A percentile compares a stretch with the other conserved stretches of the same genome.
Evolutionary conservation across 2,329 filamentous ascomycete genomes (phyloP).

Genomic region (Phialophora macrospora): DNA sequence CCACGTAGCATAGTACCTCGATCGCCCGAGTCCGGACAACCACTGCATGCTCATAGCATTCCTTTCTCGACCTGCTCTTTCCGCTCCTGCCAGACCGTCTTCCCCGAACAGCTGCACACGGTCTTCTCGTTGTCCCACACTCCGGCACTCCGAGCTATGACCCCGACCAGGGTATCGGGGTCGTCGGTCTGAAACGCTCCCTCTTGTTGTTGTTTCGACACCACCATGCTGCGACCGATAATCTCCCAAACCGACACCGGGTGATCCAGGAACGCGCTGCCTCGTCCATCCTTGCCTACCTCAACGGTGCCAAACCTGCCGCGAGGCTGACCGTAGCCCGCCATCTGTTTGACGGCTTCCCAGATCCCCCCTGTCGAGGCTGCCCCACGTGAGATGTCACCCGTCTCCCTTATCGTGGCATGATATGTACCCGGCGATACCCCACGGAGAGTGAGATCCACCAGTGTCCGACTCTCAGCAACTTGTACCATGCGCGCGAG

Average conservation of each 20-base stretch:
- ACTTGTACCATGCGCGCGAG: constrained; percentile 94
- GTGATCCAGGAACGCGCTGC: constrained; percentile 79
- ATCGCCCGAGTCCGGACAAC: constrained; percentile 1
- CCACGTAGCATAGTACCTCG: not conserved
- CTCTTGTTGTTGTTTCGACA: constrained; percentile 69
- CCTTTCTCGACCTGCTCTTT: constrained; percentile 86
- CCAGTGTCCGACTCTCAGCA: constrained; percentile 73
- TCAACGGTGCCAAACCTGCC: constrained; percentile 76
- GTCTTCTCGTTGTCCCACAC: constrained; percentile 99
- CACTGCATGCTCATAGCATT: constrained; percentile 70
- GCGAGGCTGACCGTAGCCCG: constrained; percentile 52
- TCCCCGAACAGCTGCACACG: constrained; percentile 95
- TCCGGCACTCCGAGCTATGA: constrained; percentile 94
- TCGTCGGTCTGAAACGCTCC: constrained; percentile 71
- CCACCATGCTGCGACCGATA: constrained; percentile 89
- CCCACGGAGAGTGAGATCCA: constrained; percentile 86
- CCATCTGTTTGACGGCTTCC: constrained; percentile 58
- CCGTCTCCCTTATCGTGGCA: constrained; percentile 82
- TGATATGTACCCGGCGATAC: constrained; percentile 79
- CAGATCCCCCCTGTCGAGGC: constrained; percentile 82
- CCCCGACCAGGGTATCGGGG: constrained; percentile 83
- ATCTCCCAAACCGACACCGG: constrained; percentile 92
- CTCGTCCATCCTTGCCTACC: constrained; percentile 75
- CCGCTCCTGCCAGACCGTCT: constrained; percentile 97
- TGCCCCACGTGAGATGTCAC: constrained; percentile 84